Evolutionary conservation across 2,329 filamentous ascomycete genomes (phyloP).

Genomic region (Diaporthe helianthi): DNA sequence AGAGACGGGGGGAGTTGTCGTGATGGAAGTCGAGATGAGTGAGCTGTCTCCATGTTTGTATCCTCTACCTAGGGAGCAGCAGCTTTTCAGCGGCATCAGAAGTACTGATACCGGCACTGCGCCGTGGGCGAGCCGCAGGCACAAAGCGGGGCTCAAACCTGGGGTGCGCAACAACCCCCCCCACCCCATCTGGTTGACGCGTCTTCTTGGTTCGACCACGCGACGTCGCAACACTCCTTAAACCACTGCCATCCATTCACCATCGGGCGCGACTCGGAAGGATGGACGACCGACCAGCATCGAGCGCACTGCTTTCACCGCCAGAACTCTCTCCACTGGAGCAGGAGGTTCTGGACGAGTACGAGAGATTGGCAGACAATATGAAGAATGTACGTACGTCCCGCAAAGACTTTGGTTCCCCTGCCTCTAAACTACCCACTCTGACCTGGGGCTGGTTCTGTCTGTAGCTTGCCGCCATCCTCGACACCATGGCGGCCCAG

Average conservation of each 20-base stretch:
- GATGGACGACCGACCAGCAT: conserved; percentile 35
- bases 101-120: conserved; percentile 12
- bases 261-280: not conserved
- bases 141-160: conserved; percentile 12
- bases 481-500: conserved; percentile 69
- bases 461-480: conserved; percentile 63
- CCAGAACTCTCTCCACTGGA: conserved; percentile 79
- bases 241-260: not conserved
- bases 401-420: conserved; percentile 1
- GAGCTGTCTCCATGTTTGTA: conserved; percentile 25
- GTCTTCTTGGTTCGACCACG: conserved; percentile 16
- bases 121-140: not conserved
- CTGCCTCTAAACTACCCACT: not conserved
- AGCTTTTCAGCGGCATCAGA: not conserved
- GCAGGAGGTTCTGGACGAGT: conserved; percentile 95
- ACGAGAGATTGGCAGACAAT: conserved; percentile 84
- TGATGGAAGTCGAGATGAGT: conserved; percentile 6
- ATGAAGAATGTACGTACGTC: conserved; percentile 83
- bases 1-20: not conserved
- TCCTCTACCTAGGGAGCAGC: not conserved
- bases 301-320: conserved; percentile 46
- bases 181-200: conserved; percentile 5
- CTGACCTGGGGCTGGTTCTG: not conserved
- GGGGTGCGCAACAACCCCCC: conserved; percentile 28
- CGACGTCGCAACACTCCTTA: not conserved